Conservation (phyloP, 352 stramenopile species). For the Pythium biforme region DNA sequence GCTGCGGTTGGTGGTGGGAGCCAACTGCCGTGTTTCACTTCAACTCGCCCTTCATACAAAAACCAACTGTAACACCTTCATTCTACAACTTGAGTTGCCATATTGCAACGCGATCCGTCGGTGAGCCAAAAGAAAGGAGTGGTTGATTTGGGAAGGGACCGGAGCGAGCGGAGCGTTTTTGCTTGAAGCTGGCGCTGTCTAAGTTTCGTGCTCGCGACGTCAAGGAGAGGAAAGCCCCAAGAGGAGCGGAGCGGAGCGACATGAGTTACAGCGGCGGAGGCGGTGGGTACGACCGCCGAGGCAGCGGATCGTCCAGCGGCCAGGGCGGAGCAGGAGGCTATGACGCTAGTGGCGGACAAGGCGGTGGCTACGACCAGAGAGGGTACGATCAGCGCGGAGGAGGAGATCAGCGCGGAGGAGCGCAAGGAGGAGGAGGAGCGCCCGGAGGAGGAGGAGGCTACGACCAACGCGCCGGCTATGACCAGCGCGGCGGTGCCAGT, state of each 20-base stretch:
- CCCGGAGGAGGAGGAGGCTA: constrained; percentile 4
- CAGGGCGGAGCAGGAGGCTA: constrained; percentile 6
- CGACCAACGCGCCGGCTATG: constrained; percentile 30
- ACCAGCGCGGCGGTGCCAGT: constrained; percentile 19
- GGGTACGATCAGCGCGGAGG: background rate
- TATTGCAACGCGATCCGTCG: constrained; percentile 12
- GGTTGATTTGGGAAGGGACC: background rate
- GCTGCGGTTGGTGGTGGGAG: constrained; percentile 9
- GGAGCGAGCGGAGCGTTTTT: constrained; percentile 13
- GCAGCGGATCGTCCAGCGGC: constrained; percentile 17
- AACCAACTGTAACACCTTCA: background rate
- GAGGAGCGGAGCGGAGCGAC: constrained; percentile 5
- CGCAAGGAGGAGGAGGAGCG: constrained; percentile 3
- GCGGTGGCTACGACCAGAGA: constrained; percentile 10
- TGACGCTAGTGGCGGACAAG: background rate
- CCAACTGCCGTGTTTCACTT: constrained; percentile 17
- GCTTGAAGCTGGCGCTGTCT: constrained; percentile 19
- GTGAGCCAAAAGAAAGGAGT: constrained; percentile 1
- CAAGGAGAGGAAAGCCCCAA: background rate
- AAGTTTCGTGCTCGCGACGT: background rate
- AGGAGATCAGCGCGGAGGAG: background rate
- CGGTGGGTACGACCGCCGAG: constrained; percentile 32
- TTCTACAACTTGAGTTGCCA: constrained; percentile 15
- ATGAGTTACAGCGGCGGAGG: constrained; percentile 52
- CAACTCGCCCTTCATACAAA: constrained; percentile 15